Base-by-base conservation (phyloP, 2,329 filamentous ascomycete species). In the Bipolaris cookei region DNA sequence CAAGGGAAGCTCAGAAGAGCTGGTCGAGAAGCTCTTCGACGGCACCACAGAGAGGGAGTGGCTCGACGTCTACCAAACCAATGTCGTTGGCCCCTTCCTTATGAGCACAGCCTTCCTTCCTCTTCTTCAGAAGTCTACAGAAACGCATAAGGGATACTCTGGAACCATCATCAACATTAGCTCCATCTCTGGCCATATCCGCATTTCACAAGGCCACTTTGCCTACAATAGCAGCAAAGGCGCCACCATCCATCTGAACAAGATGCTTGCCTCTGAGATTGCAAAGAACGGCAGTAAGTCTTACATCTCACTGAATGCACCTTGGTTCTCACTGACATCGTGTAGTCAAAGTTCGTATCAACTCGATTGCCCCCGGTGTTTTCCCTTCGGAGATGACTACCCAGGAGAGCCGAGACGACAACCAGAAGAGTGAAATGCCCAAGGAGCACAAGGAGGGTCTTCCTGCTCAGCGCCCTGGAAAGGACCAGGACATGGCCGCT, bases 351-450 rank as follows among this genome's bases (percentile, higher is more conserved):
- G 14, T 50, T 49, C 74, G 84, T 13, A 78, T 87, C 60, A 87
- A 87, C 70, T 79, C 76, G 44, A 85, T 87, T 61, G 82, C 84
- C 2, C 84, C 83, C 0, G 83, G 83, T 28, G 78, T 86, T 3
- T 86, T 86, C 68, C 83, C 83, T 0, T 81, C 78, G 13, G 83
- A 86, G 71, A 86, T 86, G 82, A 86, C 84, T 2, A 79, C 83
- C 0, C 76, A 79, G 5, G 79, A 80, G 44, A 81, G 79, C 54
- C 79, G 66, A 8, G 66, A 80, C 34, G 78, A 81, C 14, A 80
- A 82, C 60, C 82, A 86, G 75, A 86, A 85, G 78, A 82, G 78
- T 28, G 72, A 81, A 57, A 77, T 86, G 56, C 78, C 80, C 7
- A 84, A 83, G 74, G 81, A 83, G 54, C 78, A 82, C 63, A 83